Percentiles rank a stretch among this genome's conserved stretches.
Evolutionary conservation across 2,329 filamentous ascomycete species (phyloP).

Genomic region (Botrytis aclada): DNA sequence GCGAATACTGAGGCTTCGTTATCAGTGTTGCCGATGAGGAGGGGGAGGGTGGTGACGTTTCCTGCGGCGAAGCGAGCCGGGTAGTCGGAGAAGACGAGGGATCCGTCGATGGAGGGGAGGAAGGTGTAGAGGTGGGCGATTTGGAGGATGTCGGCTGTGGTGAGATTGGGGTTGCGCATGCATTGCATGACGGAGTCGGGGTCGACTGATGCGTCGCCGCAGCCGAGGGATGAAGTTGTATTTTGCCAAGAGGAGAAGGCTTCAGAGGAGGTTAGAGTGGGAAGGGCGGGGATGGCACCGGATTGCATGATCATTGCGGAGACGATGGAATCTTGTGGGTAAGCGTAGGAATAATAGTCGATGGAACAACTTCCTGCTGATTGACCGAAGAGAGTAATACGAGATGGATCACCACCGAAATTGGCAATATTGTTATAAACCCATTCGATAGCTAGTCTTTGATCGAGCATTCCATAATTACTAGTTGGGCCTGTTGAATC

Average conservation of each 20-base stretch:
- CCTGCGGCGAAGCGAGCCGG: slow-evolving; percentile 19
- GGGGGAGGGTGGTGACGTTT: slow-evolving; percentile 23
- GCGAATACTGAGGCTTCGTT: slow-evolving; percentile 33
- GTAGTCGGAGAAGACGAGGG: slow-evolving; percentile 29
- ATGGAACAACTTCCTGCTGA: slow-evolving; percentile 38
- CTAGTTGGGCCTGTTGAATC: slow-evolving; percentile 44
- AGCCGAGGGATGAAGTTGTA: slow-evolving; percentile 30
- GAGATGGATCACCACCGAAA: slow-evolving; percentile 42
- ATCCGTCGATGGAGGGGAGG: slow-evolving; percentile 34
- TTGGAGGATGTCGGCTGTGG: slow-evolving; percentile 24
- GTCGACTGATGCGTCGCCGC: slow-evolving; percentile 31
- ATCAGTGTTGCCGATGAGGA: slow-evolving; percentile 38
- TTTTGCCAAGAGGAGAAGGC: slow-evolving; percentile 30
- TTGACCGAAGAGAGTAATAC: slow-evolving; percentile 44
- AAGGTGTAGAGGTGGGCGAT: slow-evolving; percentile 26
- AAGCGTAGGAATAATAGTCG: slow-evolving; percentile 24
- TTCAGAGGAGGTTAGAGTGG: slow-evolving; percentile 26
- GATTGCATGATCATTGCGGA: slow-evolving; percentile 30
- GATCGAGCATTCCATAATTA: slow-evolving; percentile 55
- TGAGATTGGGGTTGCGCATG: slow-evolving; percentile 29
- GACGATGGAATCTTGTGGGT: slow-evolving; percentile 23
- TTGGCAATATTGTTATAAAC: slow-evolving; percentile 52
- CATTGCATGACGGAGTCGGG: slow-evolving; percentile 28
- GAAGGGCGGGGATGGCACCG: slow-evolving; percentile 27
- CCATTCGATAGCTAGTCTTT: slow-evolving; percentile 57